Evolutionary conservation across 768 basidiomycete genomes (phyloP).

Genomic region (Lactarius hengduanensis): DNA sequence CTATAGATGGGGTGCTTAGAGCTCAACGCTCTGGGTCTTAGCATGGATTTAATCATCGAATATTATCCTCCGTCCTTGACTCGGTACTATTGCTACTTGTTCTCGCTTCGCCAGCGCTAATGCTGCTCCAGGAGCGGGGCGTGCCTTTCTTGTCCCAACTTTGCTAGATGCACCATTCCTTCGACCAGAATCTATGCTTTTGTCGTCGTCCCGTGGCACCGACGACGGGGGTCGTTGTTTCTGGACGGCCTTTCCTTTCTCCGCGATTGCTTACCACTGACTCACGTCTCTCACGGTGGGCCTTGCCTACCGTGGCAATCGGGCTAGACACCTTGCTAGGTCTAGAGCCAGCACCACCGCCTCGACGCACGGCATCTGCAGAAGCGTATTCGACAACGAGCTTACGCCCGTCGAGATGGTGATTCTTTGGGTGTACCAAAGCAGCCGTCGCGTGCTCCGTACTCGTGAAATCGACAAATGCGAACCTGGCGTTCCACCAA

Average conservation of each 20-base stretch:
- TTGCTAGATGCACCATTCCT: neutral
- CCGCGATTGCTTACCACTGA: neutral
- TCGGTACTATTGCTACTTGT: slow-evolving; percentile 67
- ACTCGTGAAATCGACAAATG: too few relatives aligned
- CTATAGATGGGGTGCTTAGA: slow-evolving; percentile 1
- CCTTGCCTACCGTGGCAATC: too few relatives aligned
- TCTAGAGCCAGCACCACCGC: too few relatives aligned
- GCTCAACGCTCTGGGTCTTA: slow-evolving; percentile 7
- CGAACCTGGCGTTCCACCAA: too few relatives aligned
- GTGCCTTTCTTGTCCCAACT: slow-evolving; percentile 28
- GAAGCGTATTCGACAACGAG: too few relatives aligned
- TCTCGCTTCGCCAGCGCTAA: slow-evolving; percentile 76
- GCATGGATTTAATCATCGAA: slow-evolving; percentile 45
- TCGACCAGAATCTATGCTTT: neutral
- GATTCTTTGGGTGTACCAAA: too few relatives aligned
- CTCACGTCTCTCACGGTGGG: too few relatives aligned
- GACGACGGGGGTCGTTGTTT: neutral
- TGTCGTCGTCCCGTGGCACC: slow-evolving; percentile 8
- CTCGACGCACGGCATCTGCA: too few relatives aligned
- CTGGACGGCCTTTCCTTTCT: neutral
- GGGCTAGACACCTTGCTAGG: too few relatives aligned
- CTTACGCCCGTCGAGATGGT: too few relatives aligned
- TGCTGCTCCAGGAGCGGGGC: slow-evolving; percentile 76
- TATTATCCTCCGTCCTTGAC: slow-evolving; percentile 69
- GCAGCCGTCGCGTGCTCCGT: too few relatives aligned